Conservation (phyloP, 768 basidiomycete genomes). For the Phylloporus rhodoxanthus region DNA sequence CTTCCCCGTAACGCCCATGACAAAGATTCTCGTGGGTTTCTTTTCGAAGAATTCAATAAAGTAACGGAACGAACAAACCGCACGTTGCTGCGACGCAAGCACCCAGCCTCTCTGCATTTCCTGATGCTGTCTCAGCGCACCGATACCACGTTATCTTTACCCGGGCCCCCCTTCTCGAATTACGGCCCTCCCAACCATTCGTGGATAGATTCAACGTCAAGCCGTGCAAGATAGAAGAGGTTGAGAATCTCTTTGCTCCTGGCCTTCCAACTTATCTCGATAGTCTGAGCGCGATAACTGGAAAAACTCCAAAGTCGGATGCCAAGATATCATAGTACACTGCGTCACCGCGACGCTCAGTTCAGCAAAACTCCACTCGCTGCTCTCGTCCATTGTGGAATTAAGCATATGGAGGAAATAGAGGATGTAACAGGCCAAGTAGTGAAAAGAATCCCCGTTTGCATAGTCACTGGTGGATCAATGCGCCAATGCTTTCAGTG, state of each 20-base stretch:
- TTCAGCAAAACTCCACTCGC: neutral
- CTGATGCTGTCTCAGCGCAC: neutral
- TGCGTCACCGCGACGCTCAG: neutral
- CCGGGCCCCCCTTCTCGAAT: neutral
- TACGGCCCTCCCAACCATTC: neutral
- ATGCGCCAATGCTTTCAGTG: neutral
- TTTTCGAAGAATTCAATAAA: constrained; percentile 14
- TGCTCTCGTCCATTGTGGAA: neutral
- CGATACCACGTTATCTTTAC: neutral
- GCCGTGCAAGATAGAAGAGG: neutral
- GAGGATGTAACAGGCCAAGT: neutral
- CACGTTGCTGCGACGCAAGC: neutral
- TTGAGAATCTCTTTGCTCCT: neutral
- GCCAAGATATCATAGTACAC: neutral
- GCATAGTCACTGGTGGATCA: neutral
- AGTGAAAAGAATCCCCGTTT: neutral
- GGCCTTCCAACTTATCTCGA: neutral
- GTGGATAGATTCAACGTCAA: neutral
- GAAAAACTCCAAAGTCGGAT: neutral
- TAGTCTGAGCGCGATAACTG: neutral
- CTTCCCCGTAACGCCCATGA: too few species aligned
- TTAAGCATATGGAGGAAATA: neutral
- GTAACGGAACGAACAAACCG: too few species aligned
- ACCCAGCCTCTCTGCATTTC: neutral
- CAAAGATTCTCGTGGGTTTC: constrained; percentile 11